These are phyloP conservation scores for Rosa lucieae DNA, from an alignment of 306 rosid species.

Conservation along the genomic window DNA sequence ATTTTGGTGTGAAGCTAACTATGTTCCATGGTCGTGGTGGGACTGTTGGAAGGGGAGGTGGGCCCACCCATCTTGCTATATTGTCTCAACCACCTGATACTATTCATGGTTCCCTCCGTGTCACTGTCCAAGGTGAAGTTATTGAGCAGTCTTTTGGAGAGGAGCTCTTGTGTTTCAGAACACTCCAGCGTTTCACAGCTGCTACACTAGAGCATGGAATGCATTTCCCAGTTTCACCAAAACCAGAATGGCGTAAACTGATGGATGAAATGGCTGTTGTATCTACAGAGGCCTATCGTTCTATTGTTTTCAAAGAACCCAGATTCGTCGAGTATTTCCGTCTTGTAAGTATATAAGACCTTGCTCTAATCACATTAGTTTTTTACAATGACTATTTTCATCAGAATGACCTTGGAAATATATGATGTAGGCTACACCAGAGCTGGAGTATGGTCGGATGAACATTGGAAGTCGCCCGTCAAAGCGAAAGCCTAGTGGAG, in stretches of 20 bases:
- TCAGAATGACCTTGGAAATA: constrained; percentile 9
- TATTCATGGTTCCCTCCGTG: constrained; percentile 93
- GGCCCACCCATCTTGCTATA: constrained; percentile 98
- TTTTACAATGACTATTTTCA: background rate
- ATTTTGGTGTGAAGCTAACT: constrained; percentile 83
- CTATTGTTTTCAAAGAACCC: constrained; percentile 86
- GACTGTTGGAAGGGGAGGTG: constrained; percentile 98
- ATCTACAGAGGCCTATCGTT: constrained; percentile 89
- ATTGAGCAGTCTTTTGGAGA: constrained; percentile 96
- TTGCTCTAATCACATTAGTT: constrained; percentile 6
- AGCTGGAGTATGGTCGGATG: constrained; percentile 97
- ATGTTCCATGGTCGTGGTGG: constrained; percentile 99
- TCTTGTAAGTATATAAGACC: constrained; percentile 54
- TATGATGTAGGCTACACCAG: constrained; percentile 81
- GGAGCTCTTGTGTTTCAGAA: constrained; percentile 88
- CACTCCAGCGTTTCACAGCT: constrained; percentile 92
- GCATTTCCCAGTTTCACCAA: constrained; percentile 73
- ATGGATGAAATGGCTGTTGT: constrained; percentile 93
- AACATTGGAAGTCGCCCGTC: constrained; percentile 97
- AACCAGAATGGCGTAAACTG: constrained; percentile 89
- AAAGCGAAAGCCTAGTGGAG: constrained; percentile 95
- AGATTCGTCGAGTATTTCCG: constrained; percentile 96
- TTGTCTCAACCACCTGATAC: constrained; percentile 97
- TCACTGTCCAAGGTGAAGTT: constrained; percentile 96
- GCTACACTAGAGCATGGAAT: constrained; percentile 96